Conservation (phyloP, 2,329 filamentous ascomycete genomes). For the Cytospora schulzeri region DNA sequence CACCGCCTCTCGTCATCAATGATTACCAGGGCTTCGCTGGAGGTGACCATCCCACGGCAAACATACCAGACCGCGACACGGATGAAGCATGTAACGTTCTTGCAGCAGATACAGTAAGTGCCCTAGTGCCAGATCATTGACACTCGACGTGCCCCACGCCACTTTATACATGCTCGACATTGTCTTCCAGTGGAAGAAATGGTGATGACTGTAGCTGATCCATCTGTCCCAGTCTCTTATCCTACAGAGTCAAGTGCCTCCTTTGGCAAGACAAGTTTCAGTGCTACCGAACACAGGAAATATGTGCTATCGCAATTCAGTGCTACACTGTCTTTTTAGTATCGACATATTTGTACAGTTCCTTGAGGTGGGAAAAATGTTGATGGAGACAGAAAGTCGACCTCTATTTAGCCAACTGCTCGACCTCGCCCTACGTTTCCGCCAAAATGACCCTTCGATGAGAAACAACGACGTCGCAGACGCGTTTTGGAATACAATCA, state of each 20-base stretch:
- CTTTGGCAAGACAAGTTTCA: neutral
- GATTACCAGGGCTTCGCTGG: neutral
- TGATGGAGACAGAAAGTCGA: neutral
- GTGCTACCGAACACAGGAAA: neutral
- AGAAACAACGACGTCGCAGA: neutral
- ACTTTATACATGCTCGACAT: too few relatives aligned
- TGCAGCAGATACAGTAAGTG: neutral
- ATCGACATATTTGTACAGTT: slow-evolving; percentile 3
- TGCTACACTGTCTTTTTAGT: slow-evolving; percentile 6
- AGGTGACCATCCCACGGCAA: neutral
- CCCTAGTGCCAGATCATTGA: neutral
- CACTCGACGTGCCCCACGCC: neutral
- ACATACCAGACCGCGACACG: neutral
- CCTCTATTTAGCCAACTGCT: neutral
- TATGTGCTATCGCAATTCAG: slow-evolving; percentile 3
- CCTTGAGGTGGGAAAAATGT: accelerated
- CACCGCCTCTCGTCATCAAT: neutral
- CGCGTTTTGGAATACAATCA: neutral
- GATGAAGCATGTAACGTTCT: neutral
- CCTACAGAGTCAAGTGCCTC: too few relatives aligned
- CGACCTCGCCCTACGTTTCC: neutral
- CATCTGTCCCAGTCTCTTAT: neutral
- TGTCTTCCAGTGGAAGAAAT: too few relatives aligned
- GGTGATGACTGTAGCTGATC: neutral
- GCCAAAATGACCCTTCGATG: neutral